Evolutionary conservation across 192 early-diverging fungal genomes (phyloP), one percentile per base, ranked within the genome.

Genomic region (Allomyces arbusculus): DNA sequence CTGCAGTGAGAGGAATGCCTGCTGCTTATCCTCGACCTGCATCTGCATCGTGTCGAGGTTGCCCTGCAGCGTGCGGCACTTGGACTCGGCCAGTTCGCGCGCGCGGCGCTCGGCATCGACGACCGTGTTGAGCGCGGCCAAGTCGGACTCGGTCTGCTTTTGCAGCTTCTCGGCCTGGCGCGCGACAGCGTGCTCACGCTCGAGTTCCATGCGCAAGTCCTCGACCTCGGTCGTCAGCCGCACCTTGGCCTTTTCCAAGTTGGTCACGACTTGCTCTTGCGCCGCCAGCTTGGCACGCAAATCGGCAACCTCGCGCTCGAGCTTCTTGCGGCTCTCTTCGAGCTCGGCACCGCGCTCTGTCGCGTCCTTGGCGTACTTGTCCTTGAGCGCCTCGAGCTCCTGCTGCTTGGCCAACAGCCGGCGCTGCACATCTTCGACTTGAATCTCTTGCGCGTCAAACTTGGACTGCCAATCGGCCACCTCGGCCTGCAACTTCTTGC

Each of bases 111-210:
- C 85, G 23, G 68, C 68, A 67, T 87, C 85, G 6, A 84, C 69
- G 40, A 73, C 74, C 28, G 73, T 67, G 70, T 84, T 86, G 43
- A 72, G 71, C 10, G 68, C 63, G 0, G 73, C 66, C 1, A 87
- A 64, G 62, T 88, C 82, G 33, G 76, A 71, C 69, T 87, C 83
- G 61, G 79, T 69, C 14, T 78, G 75, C 67, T 88, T 86, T 33
- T 76, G 68, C 23, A 80, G 69, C 61, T 79, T 76, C 70, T 86
- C 82, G 26, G 88, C 76, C 62, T 81, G 82, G 64, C 86, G 77
- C 64, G 88, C 72, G 7, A 75, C 67, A 67, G 81, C 81, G 72
- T 88, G 87, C 67, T 89, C 86, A 26, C 87, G 82, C 70, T 93
- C 89, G 28, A 77, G 70, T 68, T 89, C 87, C 66, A 83, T 77